phyloP scores from a whole-genome alignment of 176 grass and related monocot species.

The Leersia perrieri region DNA sequence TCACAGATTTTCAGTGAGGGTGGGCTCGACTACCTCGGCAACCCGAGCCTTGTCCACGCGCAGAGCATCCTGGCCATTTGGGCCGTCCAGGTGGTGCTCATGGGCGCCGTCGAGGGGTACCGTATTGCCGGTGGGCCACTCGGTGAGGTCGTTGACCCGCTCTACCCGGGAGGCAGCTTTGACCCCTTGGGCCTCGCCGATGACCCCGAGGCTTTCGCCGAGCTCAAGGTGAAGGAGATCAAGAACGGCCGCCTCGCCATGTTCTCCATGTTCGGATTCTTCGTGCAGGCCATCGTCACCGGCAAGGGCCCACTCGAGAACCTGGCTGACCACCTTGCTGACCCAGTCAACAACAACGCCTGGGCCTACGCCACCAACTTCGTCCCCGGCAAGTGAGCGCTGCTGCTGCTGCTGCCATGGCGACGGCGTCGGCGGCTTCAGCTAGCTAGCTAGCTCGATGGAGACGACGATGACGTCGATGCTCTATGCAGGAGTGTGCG shows the following conservation, averaged over 20 bases:
- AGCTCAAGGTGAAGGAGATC: conserved; percentile 71
- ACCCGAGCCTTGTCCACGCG: conserved; percentile 75
- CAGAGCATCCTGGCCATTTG: conserved; percentile 88
- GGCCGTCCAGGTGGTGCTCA: conserved; percentile 73
- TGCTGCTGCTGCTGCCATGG: not conserved
- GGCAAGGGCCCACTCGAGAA: conserved; percentile 80
- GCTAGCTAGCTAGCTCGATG: not conserved
- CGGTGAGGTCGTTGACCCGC: conserved; percentile 61
- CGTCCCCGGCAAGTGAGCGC: conserved; percentile 64
- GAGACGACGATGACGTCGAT: not conserved
- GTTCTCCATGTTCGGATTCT: conserved; percentile 88
- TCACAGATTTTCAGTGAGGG: conserved; percentile 80
- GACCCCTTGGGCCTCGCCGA: conserved; percentile 71
- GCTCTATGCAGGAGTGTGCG: not conserved
- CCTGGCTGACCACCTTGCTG: conserved; percentile 72
- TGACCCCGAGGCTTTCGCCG: conserved; percentile 67
- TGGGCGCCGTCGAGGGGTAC: conserved; percentile 88
- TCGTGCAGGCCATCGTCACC: conserved; percentile 82
- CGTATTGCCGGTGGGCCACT: conserved; percentile 63
- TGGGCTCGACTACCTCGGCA: conserved; percentile 79
- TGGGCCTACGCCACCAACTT: conserved; percentile 88
- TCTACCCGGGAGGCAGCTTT: conserved; percentile 75
- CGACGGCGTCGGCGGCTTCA: not conserved
- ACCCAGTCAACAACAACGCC: conserved; percentile 83
- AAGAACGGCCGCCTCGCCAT: conserved; percentile 46